These are phyloP conservation scores for Claviceps sp. DNA, from an alignment of 2,329 filamentous ascomycete genomes.

Conservation along the genomic window DNA sequence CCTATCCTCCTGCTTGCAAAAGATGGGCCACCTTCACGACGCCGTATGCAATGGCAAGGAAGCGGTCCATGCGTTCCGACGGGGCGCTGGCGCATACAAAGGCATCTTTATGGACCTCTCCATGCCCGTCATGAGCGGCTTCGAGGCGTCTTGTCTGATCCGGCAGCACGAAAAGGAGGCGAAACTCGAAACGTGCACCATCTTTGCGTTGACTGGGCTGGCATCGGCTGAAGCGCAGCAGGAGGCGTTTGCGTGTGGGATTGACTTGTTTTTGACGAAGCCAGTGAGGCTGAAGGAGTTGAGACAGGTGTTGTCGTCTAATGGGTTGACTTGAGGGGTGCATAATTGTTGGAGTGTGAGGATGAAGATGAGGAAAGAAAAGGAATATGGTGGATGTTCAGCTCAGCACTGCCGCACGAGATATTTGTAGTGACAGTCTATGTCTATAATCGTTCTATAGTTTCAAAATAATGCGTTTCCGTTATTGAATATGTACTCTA, in stretches of 20 bases:
- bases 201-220: constrained; percentile 38
- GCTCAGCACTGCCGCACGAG: too few relatives aligned
- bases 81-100: constrained; percentile 7
- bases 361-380: too few relatives aligned
- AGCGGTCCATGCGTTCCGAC: constrained; percentile 13
- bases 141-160: constrained; percentile 32
- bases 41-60: constrained; percentile 16
- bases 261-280: constrained; percentile 39
- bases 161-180: constrained; percentile 32
- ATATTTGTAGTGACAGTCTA: too few relatives aligned
- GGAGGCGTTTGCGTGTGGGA: constrained; percentile 35
- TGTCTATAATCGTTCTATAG: too few relatives aligned
- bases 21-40: constrained; percentile 11
- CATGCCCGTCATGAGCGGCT: constrained; percentile 40
- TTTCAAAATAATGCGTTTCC: too few relatives aligned
- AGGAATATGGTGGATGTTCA: too few relatives aligned
- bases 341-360: too few relatives aligned
- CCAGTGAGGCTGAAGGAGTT: constrained; percentile 29
- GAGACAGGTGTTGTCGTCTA: not conserved
- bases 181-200: constrained; percentile 25
- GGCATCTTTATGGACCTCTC: constrained; percentile 31
- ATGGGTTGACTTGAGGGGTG: not conserved
- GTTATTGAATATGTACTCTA: too few relatives aligned
- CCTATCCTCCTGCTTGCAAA: constrained; percentile 15
- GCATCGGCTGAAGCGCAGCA: constrained; percentile 32